These are phyloP conservation scores for Blastobotrys aristatus DNA, from an alignment of 1,139 yeast species.

Conservation along the genomic window DNA sequence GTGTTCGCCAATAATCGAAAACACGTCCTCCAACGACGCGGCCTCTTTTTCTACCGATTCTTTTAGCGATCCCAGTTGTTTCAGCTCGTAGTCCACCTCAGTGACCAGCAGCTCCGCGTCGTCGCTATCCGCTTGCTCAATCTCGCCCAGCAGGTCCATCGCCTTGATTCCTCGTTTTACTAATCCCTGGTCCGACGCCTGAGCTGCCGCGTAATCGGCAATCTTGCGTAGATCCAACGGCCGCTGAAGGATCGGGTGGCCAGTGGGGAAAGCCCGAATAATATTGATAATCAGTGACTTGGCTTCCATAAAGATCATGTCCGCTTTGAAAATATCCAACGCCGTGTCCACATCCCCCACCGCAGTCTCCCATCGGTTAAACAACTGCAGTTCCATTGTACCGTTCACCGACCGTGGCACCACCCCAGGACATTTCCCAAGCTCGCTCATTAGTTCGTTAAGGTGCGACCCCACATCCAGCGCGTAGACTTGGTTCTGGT, in stretches of 20 bases:
- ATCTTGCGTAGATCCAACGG: slow-evolving; percentile 33
- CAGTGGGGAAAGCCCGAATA: slow-evolving; percentile 36
- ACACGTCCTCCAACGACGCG: slow-evolving; percentile 34
- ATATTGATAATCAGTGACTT: slow-evolving; percentile 37
- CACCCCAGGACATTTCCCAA: slow-evolving; percentile 34
- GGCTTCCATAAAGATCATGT: slow-evolving; percentile 37
- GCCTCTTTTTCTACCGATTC: slow-evolving; percentile 36
- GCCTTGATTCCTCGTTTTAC: slow-evolving; percentile 38
- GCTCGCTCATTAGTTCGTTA: slow-evolving; percentile 30
- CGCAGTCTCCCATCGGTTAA: slow-evolving; percentile 37
- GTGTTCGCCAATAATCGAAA: slow-evolving; percentile 35
- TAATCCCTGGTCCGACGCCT: slow-evolving; percentile 28
- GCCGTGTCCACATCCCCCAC: slow-evolving; percentile 34
- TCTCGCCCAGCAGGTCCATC: slow-evolving; percentile 32
- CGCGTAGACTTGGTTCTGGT: slow-evolving; percentile 26
- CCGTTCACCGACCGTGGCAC: slow-evolving; percentile 35
- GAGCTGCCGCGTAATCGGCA: slow-evolving; percentile 35
- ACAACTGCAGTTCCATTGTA: slow-evolving; percentile 34
- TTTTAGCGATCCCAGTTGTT: slow-evolving; percentile 36
- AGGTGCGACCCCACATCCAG: slow-evolving; percentile 26
- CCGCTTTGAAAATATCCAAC: slow-evolving; percentile 34
- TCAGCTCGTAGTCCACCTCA: slow-evolving; percentile 37
- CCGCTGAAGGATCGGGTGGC: slow-evolving; percentile 27
- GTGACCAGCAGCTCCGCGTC: slow-evolving; percentile 31
- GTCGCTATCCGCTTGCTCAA: slow-evolving; percentile 30